Percentiles rank a stretch among this genome's conserved stretches.
Conservation (phyloP, 169 alveolate genomes). For the Blepharisma undulans region DNA sequence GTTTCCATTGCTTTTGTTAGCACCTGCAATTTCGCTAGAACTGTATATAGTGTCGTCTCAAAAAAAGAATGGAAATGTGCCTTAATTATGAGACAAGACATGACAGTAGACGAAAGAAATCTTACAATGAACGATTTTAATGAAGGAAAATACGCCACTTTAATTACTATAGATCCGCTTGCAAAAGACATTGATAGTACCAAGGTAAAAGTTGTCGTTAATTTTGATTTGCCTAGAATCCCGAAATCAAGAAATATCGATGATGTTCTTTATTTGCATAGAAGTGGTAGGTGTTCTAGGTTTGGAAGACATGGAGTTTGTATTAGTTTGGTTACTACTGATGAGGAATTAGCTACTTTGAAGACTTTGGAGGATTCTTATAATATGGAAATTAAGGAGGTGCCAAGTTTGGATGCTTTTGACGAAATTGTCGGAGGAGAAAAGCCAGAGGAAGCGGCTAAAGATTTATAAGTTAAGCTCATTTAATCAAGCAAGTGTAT, state of each 20-base stretch:
- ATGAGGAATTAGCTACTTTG: not conserved
- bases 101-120: constrained; percentile 59
- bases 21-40: constrained; percentile 49
- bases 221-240: constrained; percentile 73
- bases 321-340: constrained; percentile 36
- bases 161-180: constrained; percentile 73
- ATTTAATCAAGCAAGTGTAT: no score
- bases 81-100: constrained; percentile 53
- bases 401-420: not conserved
- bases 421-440: not conserved
- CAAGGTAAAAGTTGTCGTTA: constrained; percentile 63
- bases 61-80: constrained; percentile 41
- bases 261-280: constrained; percentile 73
- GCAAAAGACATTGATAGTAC: constrained; percentile 80
- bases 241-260: constrained; percentile 28
- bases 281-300: constrained; percentile 91
- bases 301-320: constrained; percentile 85
- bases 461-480: not conserved
- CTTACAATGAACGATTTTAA: constrained; percentile 62
- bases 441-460: not conserved
- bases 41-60: constrained; percentile 22
- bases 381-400: not conserved
- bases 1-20: constrained; percentile 47
- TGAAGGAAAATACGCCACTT: constrained; percentile 51
- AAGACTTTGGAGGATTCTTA: not conserved